Evolutionary conservation across 192 early-diverging fungal genomes (phyloP), one percentile per base, ranked within the genome.

Genomic region (Rhizophlyctis rosea): DNA sequence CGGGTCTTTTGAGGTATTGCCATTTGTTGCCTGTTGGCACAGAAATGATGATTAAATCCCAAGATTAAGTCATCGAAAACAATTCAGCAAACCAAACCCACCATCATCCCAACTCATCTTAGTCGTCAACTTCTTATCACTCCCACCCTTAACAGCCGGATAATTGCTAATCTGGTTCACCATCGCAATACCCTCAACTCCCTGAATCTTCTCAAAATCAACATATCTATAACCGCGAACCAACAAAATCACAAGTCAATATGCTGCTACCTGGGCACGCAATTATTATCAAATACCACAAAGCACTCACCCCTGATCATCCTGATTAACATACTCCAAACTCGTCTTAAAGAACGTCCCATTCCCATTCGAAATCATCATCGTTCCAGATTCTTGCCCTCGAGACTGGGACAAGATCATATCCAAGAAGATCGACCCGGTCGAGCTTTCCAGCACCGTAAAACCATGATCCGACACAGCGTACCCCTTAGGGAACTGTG

Each of bases 41-140:
- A 64, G 54, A 72, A 36, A 68, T 62, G 57, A 35, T 62, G 52
- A 24, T 47, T 49, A 11, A 69, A 63, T 0, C 3, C 27, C 61
- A 50, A 67, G 70, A 74, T 30, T 57, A 65, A 64, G 11, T 70
- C 68, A 31, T 34, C n/a, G n/a, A n/a, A n/a, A n/a, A n/a, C n/a
- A n/a, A n/a, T n/a, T n/a, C n/a, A n/a, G n/a, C n/a, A n/a, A n/a
- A n/a, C n/a, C n/a, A n/a, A 31, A 24, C 35, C n/a, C 32, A 56
- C 94, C 95, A 64, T 96, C 93, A 62, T 95, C 90, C 79, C 86
- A 96, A 28, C 88, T 90, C 25, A 96, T 92, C 61, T 85, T 75
- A 0, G 91, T 86, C 44, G 76, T 84, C 47, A 95, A 65, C 54
- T 81, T 65, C 72, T 96, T 96, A 35, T 63, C 64, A 4, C 74